These are phyloP conservation scores for Samsoniella hepiali DNA, from an alignment of 2,329 filamentous ascomycete species.

Conservation along the genomic window DNA sequence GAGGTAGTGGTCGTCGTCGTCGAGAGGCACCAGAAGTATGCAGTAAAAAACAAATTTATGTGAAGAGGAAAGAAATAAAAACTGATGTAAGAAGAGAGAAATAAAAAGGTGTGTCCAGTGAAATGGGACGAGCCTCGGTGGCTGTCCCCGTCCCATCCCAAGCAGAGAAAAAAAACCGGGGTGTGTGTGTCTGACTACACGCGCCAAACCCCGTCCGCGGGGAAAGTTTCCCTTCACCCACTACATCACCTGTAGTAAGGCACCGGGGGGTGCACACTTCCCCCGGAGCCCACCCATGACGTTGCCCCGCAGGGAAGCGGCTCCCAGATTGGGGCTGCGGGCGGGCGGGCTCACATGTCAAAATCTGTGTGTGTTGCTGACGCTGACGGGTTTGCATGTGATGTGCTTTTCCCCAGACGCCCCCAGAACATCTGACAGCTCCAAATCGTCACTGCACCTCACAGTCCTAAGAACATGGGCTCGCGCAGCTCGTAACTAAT, in stretches of 20 bases:
- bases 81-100: background rate
- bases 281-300: no score
- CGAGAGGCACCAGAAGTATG: no score
- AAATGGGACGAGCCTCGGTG: constrained; percentile 10
- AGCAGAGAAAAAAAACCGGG: background rate
- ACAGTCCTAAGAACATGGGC: no score
- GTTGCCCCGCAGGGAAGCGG: no score
- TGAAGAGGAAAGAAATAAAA: background rate
- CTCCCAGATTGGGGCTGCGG: background rate
- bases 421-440: constrained; percentile 20
- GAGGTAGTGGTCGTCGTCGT: no score
- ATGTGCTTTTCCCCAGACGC: no score
- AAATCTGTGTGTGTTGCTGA: no score
- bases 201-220: background rate
- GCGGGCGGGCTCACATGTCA: background rate
- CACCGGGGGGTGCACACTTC: no score
- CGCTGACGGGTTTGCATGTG: no score
- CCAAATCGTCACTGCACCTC: constrained; percentile 13
- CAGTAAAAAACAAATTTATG: background rate
- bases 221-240: background rate
- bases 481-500: no score
- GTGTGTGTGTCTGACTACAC: background rate
- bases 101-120: background rate
- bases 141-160: background rate
- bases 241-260: background rate